Percentiles rank a stretch among this genome's conserved stretches.
phyloP scores from a whole-genome alignment of 495 filamentous ascomycete genomes.

The Lasiosphaeria hispida region DNA sequence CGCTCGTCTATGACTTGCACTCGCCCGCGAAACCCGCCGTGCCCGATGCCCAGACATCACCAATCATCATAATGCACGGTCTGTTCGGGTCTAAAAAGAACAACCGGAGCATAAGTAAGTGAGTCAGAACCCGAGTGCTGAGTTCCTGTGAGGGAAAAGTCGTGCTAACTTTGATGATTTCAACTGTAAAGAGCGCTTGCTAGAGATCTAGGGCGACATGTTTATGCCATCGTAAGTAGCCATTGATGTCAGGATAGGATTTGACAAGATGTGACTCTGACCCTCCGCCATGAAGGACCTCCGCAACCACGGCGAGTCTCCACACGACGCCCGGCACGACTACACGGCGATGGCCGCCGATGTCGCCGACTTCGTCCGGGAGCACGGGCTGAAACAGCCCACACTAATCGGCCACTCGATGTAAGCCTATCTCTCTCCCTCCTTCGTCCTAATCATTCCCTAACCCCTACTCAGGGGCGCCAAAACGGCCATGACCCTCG shows the following conservation, averaged over 20 bases:
- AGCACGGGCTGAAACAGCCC: conserved; percentile 65
- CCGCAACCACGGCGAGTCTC: conserved; percentile 90
- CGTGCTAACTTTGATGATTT: conserved; percentile 14
- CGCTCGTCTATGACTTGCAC: conserved; percentile 60
- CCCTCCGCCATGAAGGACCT: conserved; percentile 62
- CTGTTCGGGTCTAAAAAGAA: conserved; percentile 97
- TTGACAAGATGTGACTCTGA: background rate
- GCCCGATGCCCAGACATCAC: conserved; percentile 46
- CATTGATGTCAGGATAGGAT: background rate
- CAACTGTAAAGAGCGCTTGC: conserved; percentile 59
- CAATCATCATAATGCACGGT: conserved; percentile 89
- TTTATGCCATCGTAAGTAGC: conserved; percentile 75
- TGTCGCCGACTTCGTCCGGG: conserved; percentile 72
- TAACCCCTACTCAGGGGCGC: conserved; percentile 63
- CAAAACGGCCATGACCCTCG: conserved; percentile 89
- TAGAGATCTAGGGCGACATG: conserved; percentile 71
- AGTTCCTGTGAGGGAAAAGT: background rate
- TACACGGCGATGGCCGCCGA: conserved; percentile 87
- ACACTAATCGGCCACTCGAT: conserved; percentile 95
- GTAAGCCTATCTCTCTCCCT: conserved; percentile 45
- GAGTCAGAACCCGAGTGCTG: conserved; percentile 37
- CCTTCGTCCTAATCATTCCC: background rate
- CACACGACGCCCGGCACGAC: conserved; percentile 73
- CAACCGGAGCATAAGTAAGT: conserved; percentile 95
- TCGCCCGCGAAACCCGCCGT: conserved; percentile 41